phyloP scores from a whole-genome alignment of 495 filamentous ascomycete genomes.

The Hypomontagnella submonticulosa region DNA sequence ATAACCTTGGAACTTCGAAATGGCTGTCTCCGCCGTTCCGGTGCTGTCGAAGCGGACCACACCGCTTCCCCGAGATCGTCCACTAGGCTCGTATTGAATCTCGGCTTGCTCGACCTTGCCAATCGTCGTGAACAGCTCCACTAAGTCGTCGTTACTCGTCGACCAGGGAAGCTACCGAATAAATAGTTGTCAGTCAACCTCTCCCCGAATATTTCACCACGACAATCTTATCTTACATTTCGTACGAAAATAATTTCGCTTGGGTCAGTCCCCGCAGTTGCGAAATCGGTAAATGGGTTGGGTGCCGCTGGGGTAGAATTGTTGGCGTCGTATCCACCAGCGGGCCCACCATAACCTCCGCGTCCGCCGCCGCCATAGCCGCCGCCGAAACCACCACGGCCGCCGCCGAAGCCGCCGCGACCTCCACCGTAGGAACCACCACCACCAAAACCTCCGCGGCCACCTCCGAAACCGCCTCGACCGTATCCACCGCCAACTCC shows the following conservation, averaged over 20 bases:
- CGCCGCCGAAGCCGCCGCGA: conserved; percentile 46
- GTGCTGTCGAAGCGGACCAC: conserved; percentile 90
- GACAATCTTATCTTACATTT: conserved; percentile 75
- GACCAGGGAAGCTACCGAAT: conserved; percentile 88
- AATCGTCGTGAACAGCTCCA: conserved; percentile 97
- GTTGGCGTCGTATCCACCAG: conserved; percentile 56
- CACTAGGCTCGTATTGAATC: conserved; percentile 97
- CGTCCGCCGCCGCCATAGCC: conserved; percentile 38
- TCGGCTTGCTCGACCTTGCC: conserved; percentile 97
- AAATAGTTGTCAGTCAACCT: conserved; percentile 40
- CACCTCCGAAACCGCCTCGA: conserved; percentile 65
- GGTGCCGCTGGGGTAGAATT: conserved; percentile 63
- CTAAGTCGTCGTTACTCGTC: conserved; percentile 95
- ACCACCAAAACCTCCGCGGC: conserved; percentile 67
- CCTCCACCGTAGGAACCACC: conserved; percentile 56
- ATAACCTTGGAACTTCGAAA: conserved; percentile 96
- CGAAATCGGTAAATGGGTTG: conserved; percentile 95
- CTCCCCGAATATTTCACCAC: conserved; percentile 1
- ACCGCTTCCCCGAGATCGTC: conserved; percentile 92
- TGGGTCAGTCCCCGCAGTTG: conserved; percentile 86
- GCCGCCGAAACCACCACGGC: conserved; percentile 55
- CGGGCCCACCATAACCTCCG: conserved; percentile 60
- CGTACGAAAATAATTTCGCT: conserved; percentile 91
- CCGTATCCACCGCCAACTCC: conserved; percentile 56
- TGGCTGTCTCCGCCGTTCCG: conserved; percentile 90